Base-by-base conservation (phyloP, 208 protist species). In the Acanthamoeba royreba region DNA sequence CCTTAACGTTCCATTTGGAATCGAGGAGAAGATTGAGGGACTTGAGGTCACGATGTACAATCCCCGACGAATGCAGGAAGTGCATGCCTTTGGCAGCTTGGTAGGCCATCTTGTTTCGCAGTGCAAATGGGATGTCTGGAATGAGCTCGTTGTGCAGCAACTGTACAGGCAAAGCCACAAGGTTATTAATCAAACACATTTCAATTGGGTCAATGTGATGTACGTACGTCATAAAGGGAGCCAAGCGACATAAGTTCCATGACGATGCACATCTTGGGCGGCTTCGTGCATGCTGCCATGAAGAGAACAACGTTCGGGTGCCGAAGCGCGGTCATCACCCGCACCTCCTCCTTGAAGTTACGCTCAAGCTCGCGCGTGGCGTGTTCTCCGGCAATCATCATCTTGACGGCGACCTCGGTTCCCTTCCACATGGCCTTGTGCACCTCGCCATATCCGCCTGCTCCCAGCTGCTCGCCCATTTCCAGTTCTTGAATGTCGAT, bases 231-330 rank as follows among this genome's bases (percentile, higher is more conserved):
- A 17, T 38, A 69, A 33, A 69, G 58, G 58, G 58, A 69, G 58
- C 58, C 58, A 33, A 69, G 58, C 11, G 58, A n/a, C 58, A 69
- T 69, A 33, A 69, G 40, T 33, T 69, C 58, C 58, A 69, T 69
- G 58, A 69, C 58, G 22, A 90, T 90, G 83, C 47, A 53, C 83
- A 90, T 90, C 38, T 90, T 53, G 28, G 35, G 35, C 45, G 43
- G 47, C 38, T 53, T 90, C 13, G 83, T 69, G 53, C 83, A 90
- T 8, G 83, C 83, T 33, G 35, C 83, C 83, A 90, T 90, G 49
- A 90, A 90, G 11, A 90, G 83, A 1, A 90, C 83, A n/a, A 90
- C 83, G 25, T 90, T 90, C 35, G 83, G 83, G 33, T 90, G 83
- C 1, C 72, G 9, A 7, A 66, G 28, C 31, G n/a, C 3, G 13